Conservation (phyloP, 2,329 filamentous ascomycete genomes). For the Neofusicoccum cordaticola region DNA sequence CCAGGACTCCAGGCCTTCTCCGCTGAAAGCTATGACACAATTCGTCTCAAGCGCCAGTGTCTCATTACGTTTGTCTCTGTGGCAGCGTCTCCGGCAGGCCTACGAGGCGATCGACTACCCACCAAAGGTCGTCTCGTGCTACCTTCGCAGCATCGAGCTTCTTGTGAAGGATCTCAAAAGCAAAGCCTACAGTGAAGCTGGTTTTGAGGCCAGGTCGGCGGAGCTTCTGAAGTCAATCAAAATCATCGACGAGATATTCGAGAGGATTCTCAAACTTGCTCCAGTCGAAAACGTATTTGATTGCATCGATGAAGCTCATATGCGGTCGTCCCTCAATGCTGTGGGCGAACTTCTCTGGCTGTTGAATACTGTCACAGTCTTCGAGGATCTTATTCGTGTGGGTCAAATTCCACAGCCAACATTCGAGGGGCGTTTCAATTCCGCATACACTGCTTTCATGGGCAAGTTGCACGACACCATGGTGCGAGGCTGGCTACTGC, state of each 20-base stretch:
- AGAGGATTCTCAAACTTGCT: conserved; percentile 64
- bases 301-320: conserved; percentile 76
- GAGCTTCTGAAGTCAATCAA: conserved; percentile 74
- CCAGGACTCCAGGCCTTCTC: conserved; percentile 23
- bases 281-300: conserved; percentile 75
- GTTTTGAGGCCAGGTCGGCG: conserved; percentile 64
- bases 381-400: conserved; percentile 81
- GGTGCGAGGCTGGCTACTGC: conserved; percentile 80
- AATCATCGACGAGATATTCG: conserved; percentile 72
- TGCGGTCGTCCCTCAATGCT: conserved; percentile 69
- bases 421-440: conserved; percentile 49
- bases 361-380: conserved; percentile 74
- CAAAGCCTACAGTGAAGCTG: conserved; percentile 53
- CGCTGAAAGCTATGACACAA: conserved; percentile 72
- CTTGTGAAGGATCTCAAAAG: conserved; percentile 69
- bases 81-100: conserved; percentile 85
- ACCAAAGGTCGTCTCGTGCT: conserved; percentile 85
- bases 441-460: conserved; percentile 32
- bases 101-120: conserved; percentile 81
- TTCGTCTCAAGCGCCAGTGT: conserved; percentile 81
- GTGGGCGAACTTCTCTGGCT: conserved; percentile 70
- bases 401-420: conserved; percentile 65
- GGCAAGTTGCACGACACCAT: conserved; percentile 82
- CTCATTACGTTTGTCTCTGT: conserved; percentile 80
- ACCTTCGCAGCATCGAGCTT: conserved; percentile 80